Percentiles rank a stretch among this genome's conserved stretches.
phyloP scores from a whole-genome alignment of 2,329 filamentous ascomycete genomes.

The Aspergillus spinulosporus region DNA sequence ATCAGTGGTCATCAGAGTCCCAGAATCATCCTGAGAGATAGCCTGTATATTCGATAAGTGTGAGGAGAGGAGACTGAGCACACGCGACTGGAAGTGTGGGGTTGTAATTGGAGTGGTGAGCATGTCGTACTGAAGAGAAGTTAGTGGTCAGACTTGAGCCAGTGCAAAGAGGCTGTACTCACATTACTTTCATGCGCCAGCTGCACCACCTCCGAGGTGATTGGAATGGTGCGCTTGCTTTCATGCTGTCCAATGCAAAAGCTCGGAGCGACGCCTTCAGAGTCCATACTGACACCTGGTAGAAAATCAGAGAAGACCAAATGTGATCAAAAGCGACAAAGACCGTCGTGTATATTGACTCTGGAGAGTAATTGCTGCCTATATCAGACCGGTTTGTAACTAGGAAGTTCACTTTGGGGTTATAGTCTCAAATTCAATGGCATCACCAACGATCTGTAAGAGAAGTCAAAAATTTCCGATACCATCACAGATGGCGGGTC shows the following conservation, averaged over 20 bases:
- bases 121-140: slow-evolving; percentile 62
- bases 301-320: neutral
- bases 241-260: slow-evolving; percentile 66
- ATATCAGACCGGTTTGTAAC: neutral
- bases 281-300: slow-evolving; percentile 31
- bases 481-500: neutral
- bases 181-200: slow-evolving; percentile 60
- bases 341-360: neutral
- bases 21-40: slow-evolving; percentile 34
- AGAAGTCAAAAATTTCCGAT: neutral
- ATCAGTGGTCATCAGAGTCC: slow-evolving; percentile 42
- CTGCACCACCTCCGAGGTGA: slow-evolving; percentile 53
- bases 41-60: slow-evolving; percentile 50
- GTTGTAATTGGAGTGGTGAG: slow-evolving; percentile 64
- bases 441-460: neutral
- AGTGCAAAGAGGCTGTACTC: slow-evolving; percentile 21
- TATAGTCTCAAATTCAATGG: neutral
- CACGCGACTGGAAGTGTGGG: slow-evolving; percentile 59
- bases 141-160: slow-evolving; percentile 11
- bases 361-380: neutral
- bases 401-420: slow-evolving; percentile 2
- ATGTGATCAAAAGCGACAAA: neutral
- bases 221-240: slow-evolving; percentile 50
- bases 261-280: slow-evolving; percentile 43
- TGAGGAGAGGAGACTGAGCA: slow-evolving; percentile 54